These are phyloP conservation scores for Leptomonas pyrrhocoris DNA, from an alignment of 208 protist species.

Conservation along the genomic window DNA sequence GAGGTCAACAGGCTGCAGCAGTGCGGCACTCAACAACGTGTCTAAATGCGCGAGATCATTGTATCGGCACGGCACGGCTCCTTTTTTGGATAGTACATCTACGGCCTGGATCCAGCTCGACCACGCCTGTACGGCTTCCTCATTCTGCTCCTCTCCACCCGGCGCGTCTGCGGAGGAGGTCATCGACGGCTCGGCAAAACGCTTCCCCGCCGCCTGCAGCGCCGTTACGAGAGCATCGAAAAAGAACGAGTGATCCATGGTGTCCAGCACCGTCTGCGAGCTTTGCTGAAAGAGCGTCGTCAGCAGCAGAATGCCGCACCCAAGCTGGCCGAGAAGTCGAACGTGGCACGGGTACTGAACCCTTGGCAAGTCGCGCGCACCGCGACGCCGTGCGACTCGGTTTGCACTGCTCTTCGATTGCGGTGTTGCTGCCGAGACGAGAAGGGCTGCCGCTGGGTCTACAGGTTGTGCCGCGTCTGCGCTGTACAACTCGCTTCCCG, in stretches of 20 bases:
- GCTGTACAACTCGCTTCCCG: neutral
- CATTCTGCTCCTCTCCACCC: neutral
- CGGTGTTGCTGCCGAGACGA: neutral
- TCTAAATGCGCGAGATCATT: neutral
- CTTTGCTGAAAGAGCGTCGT: slow-evolving; percentile 42
- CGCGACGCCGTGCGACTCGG: neutral
- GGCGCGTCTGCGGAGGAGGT: neutral
- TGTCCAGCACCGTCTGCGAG: slow-evolving; percentile 36
- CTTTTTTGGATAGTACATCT: neutral
- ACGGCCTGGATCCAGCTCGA: slow-evolving; percentile 17
- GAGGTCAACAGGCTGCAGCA: slow-evolving; percentile 5
- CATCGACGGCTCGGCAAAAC: slow-evolving; percentile 5
- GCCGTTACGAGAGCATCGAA: slow-evolving; percentile 51
- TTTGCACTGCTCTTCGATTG: neutral
- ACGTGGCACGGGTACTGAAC: slow-evolving; percentile 11
- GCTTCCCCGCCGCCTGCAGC: slow-evolving; percentile 36
- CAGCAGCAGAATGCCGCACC: slow-evolving; percentile 52
- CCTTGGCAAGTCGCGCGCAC: neutral
- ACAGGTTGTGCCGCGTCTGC: neutral
- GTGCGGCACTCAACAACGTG: neutral
- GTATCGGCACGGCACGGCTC: neutral
- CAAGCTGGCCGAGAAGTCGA: slow-evolving; percentile 41
- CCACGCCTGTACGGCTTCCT: slow-evolving; percentile 18
- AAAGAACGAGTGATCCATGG: slow-evolving; percentile 66
- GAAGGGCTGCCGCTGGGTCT: neutral